phyloP scores from a whole-genome alignment of 768 basidiomycete genomes.

The Termitomyces sp. region DNA sequence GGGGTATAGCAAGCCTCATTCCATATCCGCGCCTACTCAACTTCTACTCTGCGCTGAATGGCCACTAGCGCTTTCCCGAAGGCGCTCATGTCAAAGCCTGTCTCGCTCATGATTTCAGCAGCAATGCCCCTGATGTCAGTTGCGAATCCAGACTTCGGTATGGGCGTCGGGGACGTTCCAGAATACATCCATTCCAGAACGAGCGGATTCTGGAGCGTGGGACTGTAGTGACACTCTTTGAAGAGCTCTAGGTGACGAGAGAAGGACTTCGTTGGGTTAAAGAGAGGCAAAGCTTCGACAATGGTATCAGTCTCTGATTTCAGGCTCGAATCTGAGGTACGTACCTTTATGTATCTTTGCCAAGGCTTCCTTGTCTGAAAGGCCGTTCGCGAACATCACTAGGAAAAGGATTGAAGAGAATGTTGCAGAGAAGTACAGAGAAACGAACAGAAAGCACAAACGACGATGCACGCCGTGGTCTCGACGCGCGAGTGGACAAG shows the following conservation, averaged over 20 bases:
- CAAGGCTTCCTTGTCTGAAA: slow-evolving; percentile 39
- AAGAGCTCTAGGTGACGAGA: slow-evolving; percentile 47
- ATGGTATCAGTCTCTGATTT: neutral
- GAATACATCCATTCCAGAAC: slow-evolving; percentile 37
- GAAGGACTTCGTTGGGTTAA: slow-evolving; percentile 48
- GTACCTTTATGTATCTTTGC: slow-evolving; percentile 42
- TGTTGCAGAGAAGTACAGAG: neutral
- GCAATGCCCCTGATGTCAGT: slow-evolving; percentile 11
- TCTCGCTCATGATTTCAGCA: slow-evolving; percentile 17
- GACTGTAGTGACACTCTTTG: slow-evolving; percentile 37
- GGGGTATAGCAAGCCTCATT: neutral
- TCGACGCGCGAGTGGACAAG: slow-evolving; percentile 58
- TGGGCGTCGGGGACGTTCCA: neutral
- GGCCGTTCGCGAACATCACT: slow-evolving; percentile 48
- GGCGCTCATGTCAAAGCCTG: slow-evolving; percentile 16
- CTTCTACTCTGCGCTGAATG: slow-evolving; percentile 11
- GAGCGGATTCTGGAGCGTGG: slow-evolving; percentile 38
- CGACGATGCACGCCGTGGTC: slow-evolving; percentile 50
- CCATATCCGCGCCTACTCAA: neutral
- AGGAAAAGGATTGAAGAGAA: neutral
- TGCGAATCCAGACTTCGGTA: neutral
- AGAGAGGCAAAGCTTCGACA: slow-evolving; percentile 48
- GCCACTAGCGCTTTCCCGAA: slow-evolving; percentile 15
- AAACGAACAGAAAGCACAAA: slow-evolving; percentile 39
- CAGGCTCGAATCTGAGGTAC: slow-evolving; percentile 9